Percentiles rank a stretch among this genome's conserved stretches.
Conservation (phyloP, 192 early-diverging fungal genomes). For the Coemansia reversa region DNA sequence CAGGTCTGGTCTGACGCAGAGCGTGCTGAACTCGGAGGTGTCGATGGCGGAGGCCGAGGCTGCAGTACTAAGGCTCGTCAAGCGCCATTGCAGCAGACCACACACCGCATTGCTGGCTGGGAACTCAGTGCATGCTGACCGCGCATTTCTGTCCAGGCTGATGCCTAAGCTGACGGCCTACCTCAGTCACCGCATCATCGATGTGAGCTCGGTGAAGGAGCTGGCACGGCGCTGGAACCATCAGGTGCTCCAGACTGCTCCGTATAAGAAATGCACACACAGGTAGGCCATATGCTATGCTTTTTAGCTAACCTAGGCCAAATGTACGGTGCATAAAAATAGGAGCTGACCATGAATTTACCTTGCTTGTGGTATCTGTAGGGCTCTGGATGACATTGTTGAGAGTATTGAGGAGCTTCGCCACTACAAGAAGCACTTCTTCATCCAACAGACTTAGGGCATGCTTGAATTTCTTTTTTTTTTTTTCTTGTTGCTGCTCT, state of each 20-base stretch:
- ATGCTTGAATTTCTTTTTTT: too few species aligned
- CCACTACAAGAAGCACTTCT: constrained; percentile 68
- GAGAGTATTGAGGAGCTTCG: constrained; percentile 89
- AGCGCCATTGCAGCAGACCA: constrained; percentile 62
- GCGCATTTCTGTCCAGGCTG: constrained; percentile 75
- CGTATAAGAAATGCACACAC: constrained; percentile 65
- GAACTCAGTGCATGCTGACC: constrained; percentile 92
- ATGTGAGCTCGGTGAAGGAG: constrained; percentile 93
- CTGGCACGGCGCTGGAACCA: constrained; percentile 78
- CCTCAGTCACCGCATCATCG: constrained; percentile 83
- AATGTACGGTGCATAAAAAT: too few species aligned
- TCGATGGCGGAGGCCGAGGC: constrained; percentile 69
- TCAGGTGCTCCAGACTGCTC: constrained; percentile 50
- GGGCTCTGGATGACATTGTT: constrained; percentile 89
- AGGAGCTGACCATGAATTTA: neutral
- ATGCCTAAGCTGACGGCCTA: constrained; percentile 74
- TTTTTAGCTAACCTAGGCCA: too few species aligned
- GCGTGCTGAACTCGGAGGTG: constrained; percentile 67
- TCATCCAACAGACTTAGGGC: constrained; percentile 22
- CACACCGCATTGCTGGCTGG: constrained; percentile 78
- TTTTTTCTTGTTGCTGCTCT: neutral
- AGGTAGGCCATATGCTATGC: constrained; percentile 2
- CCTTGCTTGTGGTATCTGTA: neutral
- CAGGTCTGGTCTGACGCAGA: constrained; percentile 75
- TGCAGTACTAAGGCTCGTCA: constrained; percentile 72